Percentiles rank a stretch among this genome's conserved stretches.
Conservation (phyloP, 1,284 basidiomycete genomes). For the Apiotrichum gracile region DNA sequence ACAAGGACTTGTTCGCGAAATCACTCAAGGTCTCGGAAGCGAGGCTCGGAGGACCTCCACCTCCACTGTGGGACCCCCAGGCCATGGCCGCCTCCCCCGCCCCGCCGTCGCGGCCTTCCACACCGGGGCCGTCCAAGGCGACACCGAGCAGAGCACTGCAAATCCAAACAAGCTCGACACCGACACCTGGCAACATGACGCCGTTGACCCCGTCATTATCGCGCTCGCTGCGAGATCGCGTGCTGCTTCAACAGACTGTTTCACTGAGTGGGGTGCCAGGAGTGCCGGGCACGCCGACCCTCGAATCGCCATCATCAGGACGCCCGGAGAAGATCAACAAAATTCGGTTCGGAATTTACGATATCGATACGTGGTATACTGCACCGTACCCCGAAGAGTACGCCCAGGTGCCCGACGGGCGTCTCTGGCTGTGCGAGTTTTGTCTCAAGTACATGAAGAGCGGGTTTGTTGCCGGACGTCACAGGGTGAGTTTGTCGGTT, state of each 20-base stretch:
- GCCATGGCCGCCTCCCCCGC: conserved; percentile 8
- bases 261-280: conserved; percentile 9
- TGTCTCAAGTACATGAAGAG: conserved; percentile 99
- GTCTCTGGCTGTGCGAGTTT: conserved; percentile 95
- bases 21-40: conserved; percentile 66
- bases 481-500: conserved; percentile 60
- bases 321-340: conserved; percentile 57
- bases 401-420: conserved; percentile 82
- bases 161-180: too few relatives aligned
- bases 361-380: conserved; percentile 98
- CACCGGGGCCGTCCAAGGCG: conserved; percentile 12
- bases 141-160: conserved; percentile 13
- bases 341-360: conserved; percentile 88
- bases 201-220: conserved; percentile 6
- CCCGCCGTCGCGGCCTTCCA: conserved; percentile 12
- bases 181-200: conserved; percentile 2
- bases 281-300: not conserved
- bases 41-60: conserved; percentile 34
- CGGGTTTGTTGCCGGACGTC: conserved; percentile 76
- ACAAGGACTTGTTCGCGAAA: conserved; percentile 71
- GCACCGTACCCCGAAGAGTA: conserved; percentile 99
- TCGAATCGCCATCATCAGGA: conserved; percentile 5
- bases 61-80: conserved; percentile 23
- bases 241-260: conserved; percentile 29
- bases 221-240: conserved; percentile 40